A percentile compares a stretch with the other conserved stretches of the same genome.
phyloP scores from a whole-genome alignment of 129 eudicot genomes.

The Pittosporum tobira region DNA sequence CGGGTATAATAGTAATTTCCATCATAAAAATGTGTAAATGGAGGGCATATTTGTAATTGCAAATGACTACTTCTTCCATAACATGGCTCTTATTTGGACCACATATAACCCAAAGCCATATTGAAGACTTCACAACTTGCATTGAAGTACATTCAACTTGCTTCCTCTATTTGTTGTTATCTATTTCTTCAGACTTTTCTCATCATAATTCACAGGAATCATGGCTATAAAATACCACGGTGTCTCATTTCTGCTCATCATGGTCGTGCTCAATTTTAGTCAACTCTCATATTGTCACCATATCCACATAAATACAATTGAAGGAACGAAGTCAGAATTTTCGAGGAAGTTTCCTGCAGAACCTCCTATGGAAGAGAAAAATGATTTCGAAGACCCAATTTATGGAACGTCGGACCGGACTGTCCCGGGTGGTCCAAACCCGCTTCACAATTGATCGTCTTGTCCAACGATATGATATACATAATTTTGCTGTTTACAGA shows the following conservation, averaged over 20 bases:
- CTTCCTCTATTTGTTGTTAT: no score
- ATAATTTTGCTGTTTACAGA: conserved; percentile 30
- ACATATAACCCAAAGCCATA: conserved; percentile 7
- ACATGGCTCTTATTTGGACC: conserved; percentile 4
- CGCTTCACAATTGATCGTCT: conserved; percentile 70
- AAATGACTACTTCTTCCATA: not conserved
- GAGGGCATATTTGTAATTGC: conserved; percentile 17
- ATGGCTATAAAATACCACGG: conserved; percentile 26
- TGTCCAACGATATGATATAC: conserved; percentile 23
- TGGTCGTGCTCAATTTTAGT: conserved; percentile 22
- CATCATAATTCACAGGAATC: conserved; percentile 28
- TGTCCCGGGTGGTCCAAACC: conserved; percentile 80
- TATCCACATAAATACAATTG: conserved; percentile 17
- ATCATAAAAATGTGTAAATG: not conserved
- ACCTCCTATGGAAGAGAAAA: conserved; percentile 30
- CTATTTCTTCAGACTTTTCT: conserved; percentile 10
- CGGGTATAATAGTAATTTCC: not conserved
- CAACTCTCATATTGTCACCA: conserved; percentile 31
- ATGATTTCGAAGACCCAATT: conserved; percentile 15
- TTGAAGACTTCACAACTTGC: conserved; percentile 17
- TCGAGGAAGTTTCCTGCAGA: conserved; percentile 29
- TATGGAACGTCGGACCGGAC: conserved; percentile 38
- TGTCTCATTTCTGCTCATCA: conserved; percentile 25
- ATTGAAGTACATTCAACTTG: conserved; percentile 2
- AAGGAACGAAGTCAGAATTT: conserved; percentile 12